Percentiles rank a stretch among this genome's conserved stretches.
Conservation (phyloP, 148 eudicot genomes). For the Nepenthes gracilis region DNA sequence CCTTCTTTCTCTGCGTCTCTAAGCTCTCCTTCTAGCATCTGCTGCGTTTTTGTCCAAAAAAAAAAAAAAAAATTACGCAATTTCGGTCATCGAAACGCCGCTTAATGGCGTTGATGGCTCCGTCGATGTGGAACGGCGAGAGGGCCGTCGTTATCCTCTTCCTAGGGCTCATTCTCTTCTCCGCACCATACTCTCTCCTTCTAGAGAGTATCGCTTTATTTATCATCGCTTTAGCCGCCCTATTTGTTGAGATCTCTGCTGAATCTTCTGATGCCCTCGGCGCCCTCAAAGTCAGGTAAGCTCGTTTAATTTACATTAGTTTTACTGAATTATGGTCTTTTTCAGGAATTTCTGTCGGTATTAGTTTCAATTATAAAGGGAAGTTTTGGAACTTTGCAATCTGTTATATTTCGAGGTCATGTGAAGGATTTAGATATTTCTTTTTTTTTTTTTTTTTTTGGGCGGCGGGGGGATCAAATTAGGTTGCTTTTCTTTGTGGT, state of each 20-base stretch:
- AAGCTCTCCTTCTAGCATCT: too few relatives aligned
- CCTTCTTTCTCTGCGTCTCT: too few relatives aligned
- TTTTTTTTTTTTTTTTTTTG: too few relatives aligned
- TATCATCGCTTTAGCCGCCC: slow-evolving; percentile 39
- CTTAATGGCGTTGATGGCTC: slow-evolving; percentile 25
- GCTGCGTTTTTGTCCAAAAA: too few relatives aligned
- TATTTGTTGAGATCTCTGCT: slow-evolving; percentile 46
- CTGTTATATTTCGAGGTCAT: not conserved
- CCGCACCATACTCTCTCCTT: slow-evolving; percentile 40
- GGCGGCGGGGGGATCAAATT: too few relatives aligned
- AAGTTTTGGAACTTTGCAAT: not conserved
- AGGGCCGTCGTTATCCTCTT: slow-evolving; percentile 61
- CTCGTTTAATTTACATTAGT: not conserved
- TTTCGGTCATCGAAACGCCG: not conserved
- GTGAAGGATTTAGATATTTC: not conserved
- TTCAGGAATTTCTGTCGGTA: not conserved
- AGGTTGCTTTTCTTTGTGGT: too few relatives aligned
- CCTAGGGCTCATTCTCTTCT: slow-evolving; percentile 25
- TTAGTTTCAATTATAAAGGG: not conserved
- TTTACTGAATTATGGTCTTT: not conserved
- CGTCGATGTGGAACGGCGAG: slow-evolving; percentile 69
- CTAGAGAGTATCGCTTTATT: slow-evolving; percentile 35
- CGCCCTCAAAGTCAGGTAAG: slow-evolving; percentile 45
- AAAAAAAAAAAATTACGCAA: too few relatives aligned
- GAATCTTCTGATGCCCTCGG: slow-evolving; percentile 25